A percentile compares a stretch with the other conserved stretches of the same genome.
Conservation (phyloP, 1,139 yeast genomes). For the Suhomyces choctaworum region DNA sequence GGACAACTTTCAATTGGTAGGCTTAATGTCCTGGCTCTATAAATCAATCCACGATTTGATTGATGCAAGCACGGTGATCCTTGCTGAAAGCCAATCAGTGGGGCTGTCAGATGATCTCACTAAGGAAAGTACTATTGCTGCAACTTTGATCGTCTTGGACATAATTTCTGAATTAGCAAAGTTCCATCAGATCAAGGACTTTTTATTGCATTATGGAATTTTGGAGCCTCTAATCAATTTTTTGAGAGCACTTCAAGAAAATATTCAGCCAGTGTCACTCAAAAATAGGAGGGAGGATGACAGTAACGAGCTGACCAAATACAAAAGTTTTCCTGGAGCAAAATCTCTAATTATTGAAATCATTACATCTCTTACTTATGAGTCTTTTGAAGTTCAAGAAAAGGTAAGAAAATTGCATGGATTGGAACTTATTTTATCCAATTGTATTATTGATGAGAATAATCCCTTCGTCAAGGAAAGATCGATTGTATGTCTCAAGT, state of each 20-base stretch:
- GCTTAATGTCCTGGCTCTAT: conserved; percentile 56
- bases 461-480: conserved; percentile 90
- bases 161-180: conserved; percentile 53
- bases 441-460: conserved; percentile 81
- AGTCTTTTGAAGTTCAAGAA: conserved; percentile 63
- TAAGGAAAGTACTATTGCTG: conserved; percentile 4
- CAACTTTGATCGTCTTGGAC: conserved; percentile 35
- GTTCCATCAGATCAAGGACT: conserved; percentile 52
- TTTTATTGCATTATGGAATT: conserved; percentile 51
- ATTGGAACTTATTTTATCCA: conserved; percentile 68
- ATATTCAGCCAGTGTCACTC: conserved; percentile 28
- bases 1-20: conserved; percentile 52
- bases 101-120: neutral
- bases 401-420: conserved; percentile 65
- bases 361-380: conserved; percentile 53
- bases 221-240: conserved; percentile 46
- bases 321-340: conserved; percentile 54
- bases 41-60: conserved; percentile 34
- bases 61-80: conserved; percentile 6
- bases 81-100: neutral
- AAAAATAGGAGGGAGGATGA: conserved; percentile 12
- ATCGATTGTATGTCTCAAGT: conserved; percentile 74
- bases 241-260: conserved; percentile 50
- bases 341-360: conserved; percentile 64
- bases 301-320: neutral